phyloP scores from a whole-genome alignment of 768 basidiomycete species.

The Auriscalpium orientale region DNA sequence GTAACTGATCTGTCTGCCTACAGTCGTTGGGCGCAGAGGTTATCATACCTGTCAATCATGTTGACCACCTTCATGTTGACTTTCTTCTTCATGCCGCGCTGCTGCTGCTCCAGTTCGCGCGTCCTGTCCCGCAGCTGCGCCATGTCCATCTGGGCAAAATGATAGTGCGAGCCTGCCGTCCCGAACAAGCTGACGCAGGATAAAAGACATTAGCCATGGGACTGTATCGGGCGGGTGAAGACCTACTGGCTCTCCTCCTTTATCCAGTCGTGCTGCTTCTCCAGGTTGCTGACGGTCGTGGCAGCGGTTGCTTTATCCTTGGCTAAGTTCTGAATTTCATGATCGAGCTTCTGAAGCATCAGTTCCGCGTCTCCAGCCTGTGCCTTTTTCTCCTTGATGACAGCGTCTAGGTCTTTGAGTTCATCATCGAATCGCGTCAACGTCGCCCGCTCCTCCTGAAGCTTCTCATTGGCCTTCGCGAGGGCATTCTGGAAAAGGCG shows the following conservation, averaged over 20 bases:
- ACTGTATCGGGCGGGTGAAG: background rate
- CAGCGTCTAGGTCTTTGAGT: constrained; percentile 72
- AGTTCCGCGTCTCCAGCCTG: constrained; percentile 62
- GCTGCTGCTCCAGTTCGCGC: constrained; percentile 65
- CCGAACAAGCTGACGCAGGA: constrained; percentile 64
- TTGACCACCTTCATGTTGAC: constrained; percentile 92
- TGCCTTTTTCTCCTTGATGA: constrained; percentile 76
- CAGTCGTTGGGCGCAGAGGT: background rate
- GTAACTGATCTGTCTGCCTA: constrained; percentile 2
- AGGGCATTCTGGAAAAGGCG: constrained; percentile 38
- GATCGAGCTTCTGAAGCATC: constrained; percentile 55
- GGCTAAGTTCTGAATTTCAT: constrained; percentile 51
- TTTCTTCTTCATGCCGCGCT: constrained; percentile 89
- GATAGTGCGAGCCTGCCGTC: constrained; percentile 70
- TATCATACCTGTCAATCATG: constrained; percentile 84
- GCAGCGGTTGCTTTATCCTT: constrained; percentile 58
- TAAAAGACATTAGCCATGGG: constrained; percentile 1
- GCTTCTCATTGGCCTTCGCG: constrained; percentile 57
- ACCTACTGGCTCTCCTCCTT: constrained; percentile 78
- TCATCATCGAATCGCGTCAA: constrained; percentile 86
- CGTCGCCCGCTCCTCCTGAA: constrained; percentile 82
- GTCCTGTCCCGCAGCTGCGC: constrained; percentile 52
- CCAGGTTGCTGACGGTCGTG: constrained; percentile 53
- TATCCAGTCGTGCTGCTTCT: constrained; percentile 87
- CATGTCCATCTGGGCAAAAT: constrained; percentile 66